Conservation (phyloP, 306 rosid species). For the Fragaria ananassa region DNA sequence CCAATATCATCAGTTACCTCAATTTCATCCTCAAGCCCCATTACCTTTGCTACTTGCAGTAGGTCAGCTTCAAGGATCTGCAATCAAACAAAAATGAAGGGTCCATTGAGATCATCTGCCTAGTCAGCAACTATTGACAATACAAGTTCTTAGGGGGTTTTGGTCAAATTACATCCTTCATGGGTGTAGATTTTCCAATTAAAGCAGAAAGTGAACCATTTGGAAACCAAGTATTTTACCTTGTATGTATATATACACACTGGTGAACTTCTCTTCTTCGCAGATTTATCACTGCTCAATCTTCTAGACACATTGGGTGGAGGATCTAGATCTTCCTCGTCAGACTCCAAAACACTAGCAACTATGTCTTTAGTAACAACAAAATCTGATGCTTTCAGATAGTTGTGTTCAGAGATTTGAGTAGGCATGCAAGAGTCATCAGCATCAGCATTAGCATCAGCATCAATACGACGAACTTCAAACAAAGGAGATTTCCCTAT, state of each 20-base stretch:
- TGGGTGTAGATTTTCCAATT: neutral
- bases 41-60: slow-evolving; percentile 78
- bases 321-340: slow-evolving; percentile 39
- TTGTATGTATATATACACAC: slow-evolving; percentile 72
- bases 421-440: slow-evolving; percentile 42
- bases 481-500: slow-evolving; percentile 83
- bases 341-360: slow-evolving; percentile 45
- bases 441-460: slow-evolving; percentile 38
- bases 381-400: slow-evolving; percentile 34
- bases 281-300: slow-evolving; percentile 39
- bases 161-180: neutral
- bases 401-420: slow-evolving; percentile 40
- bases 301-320: slow-evolving; percentile 40
- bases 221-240: slow-evolving; percentile 43
- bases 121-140: slow-evolving; percentile 11
- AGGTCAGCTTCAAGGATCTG: slow-evolving; percentile 90
- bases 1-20: slow-evolving; percentile 81
- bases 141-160: slow-evolving; percentile 12
- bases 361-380: slow-evolving; percentile 23
- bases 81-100: slow-evolving; percentile 17
- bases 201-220: neutral
- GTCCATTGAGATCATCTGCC: slow-evolving; percentile 8
- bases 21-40: slow-evolving; percentile 83
- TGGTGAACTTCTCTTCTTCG: slow-evolving; percentile 54
- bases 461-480: slow-evolving; percentile 72